These are phyloP conservation scores for Sporothrix luriei DNA, from an alignment of 2,329 filamentous ascomycete species.

Conservation along the genomic window DNA sequence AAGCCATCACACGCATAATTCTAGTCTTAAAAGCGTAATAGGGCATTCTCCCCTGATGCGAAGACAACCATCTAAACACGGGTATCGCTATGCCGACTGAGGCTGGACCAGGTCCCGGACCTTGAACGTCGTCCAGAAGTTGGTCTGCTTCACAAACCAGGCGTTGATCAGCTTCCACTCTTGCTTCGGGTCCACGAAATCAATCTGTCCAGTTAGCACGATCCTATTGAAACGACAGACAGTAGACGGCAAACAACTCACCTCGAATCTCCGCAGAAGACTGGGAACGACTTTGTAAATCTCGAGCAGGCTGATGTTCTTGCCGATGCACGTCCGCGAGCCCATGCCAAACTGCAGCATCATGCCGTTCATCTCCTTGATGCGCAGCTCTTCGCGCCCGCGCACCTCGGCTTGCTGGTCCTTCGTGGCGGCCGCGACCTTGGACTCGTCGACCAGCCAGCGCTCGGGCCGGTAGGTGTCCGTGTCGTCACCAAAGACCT, in stretches of 20 bases:
- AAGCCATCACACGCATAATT: too few species aligned
- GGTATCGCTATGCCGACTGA: neutral
- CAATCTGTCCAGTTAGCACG: conserved; percentile 47
- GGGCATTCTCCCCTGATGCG: too few species aligned
- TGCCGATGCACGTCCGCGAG: conserved; percentile 69
- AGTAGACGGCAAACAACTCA: conserved; percentile 40
- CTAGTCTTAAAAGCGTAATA: too few species aligned
- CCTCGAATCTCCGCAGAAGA: conserved; percentile 66
- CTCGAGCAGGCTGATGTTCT: conserved; percentile 65
- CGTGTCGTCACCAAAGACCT: conserved; percentile 69
- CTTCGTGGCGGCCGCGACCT: conserved; percentile 30
- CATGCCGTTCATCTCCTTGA: conserved; percentile 68
- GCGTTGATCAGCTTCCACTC: conserved; percentile 64
- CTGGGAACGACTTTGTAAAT: conserved; percentile 65
- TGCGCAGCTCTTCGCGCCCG: conserved; percentile 53
- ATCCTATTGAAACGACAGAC: neutral
- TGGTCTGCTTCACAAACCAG: conserved; percentile 65
- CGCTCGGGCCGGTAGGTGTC: conserved; percentile 69
- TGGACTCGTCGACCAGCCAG: conserved; percentile 56
- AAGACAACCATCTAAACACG: too few species aligned
- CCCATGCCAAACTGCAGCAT: conserved; percentile 76
- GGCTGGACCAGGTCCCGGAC: conserved; percentile 48
- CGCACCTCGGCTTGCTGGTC: conserved; percentile 35
- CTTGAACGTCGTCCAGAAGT: conserved; percentile 55
- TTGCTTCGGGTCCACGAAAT: conserved; percentile 55